Conservation (phyloP, 352 stramenopile genomes). For the Phytophthora ohioensis region DNA sequence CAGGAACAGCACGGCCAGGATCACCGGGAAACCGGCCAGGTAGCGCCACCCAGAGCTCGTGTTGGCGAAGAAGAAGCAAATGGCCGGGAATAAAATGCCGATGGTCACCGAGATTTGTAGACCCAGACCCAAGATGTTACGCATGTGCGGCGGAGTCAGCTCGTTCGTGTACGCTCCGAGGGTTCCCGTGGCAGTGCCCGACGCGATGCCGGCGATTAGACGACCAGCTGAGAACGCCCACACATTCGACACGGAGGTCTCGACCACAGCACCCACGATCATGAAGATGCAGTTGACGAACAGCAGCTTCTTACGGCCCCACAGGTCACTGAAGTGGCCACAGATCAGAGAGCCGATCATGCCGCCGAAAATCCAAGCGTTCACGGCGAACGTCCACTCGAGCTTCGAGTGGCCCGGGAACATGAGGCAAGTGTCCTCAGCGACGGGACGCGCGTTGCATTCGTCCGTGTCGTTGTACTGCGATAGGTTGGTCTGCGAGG, state of each 20-base stretch:
- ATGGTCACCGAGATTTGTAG: constrained; percentile 37
- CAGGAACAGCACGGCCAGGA: constrained; percentile 44
- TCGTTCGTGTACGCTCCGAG: constrained; percentile 29
- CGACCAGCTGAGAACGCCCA: constrained; percentile 27
- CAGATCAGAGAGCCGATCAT: constrained; percentile 57
- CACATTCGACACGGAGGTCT: constrained; percentile 33
- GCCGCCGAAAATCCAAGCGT: constrained; percentile 59
- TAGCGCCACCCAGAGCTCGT: constrained; percentile 22
- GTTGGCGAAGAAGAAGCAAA: constrained; percentile 29
- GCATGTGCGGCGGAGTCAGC: constrained; percentile 24
- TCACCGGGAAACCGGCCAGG: constrained; percentile 44
- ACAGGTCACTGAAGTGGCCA: constrained; percentile 39
- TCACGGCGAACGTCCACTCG: constrained; percentile 22
- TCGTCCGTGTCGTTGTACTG: constrained; percentile 1
- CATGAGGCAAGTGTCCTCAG: background rate
- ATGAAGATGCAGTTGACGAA: constrained; percentile 47
- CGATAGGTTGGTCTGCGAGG: constrained; percentile 50
- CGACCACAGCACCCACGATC: constrained; percentile 35
- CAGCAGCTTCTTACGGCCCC: constrained; percentile 38
- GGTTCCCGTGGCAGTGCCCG: constrained; percentile 19
- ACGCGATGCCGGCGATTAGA: constrained; percentile 20
- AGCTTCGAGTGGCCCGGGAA: background rate
- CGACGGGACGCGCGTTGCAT: background rate
- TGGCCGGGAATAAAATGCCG: constrained; percentile 32
- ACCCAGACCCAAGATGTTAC: constrained; percentile 38